phyloP scores from a whole-genome alignment of 306 rosid genomes.

The Rubus idaeus region DNA sequence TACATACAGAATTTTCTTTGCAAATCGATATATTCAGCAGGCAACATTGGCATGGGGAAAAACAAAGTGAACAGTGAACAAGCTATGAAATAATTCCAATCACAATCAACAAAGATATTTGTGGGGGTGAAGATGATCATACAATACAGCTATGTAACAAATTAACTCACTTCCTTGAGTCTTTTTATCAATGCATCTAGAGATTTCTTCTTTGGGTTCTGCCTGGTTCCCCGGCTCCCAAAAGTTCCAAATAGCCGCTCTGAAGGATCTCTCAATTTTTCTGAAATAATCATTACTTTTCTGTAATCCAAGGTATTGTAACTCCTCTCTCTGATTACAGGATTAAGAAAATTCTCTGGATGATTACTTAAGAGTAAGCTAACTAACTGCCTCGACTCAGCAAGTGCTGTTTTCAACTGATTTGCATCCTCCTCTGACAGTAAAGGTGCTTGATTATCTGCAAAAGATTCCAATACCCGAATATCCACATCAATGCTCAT shows the following conservation, averaged over 20 bases:
- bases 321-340: conserved; percentile 96
- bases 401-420: conserved; percentile 68
- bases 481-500: conserved; percentile 83
- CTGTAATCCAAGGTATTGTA: conserved; percentile 75
- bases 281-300: conserved; percentile 79
- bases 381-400: conserved; percentile 75
- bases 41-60: conserved; percentile 26
- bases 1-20: conserved; percentile 47
- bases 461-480: conserved; percentile 78
- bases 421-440: conserved; percentile 73
- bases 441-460: conserved; percentile 75
- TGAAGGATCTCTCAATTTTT: conserved; percentile 84
- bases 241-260: conserved; percentile 93
- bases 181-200: conserved; percentile 67
- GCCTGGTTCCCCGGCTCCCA: conserved; percentile 81
- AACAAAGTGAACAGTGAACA: conserved; percentile 48
- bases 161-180: conserved; percentile 85
- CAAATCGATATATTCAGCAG: conserved; percentile 35
- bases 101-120: conserved; percentile 35
- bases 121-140: conserved; percentile 35
- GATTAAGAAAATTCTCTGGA: conserved; percentile 88
- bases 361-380: conserved; percentile 85
- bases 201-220: conserved; percentile 94
- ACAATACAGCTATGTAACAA: conserved; percentile 41
- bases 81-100: conserved; percentile 41